Percentiles rank a stretch among this genome's conserved stretches.
phyloP scores from a whole-genome alignment of 768 basidiomycete genomes.

The Scleroderma citrinum region DNA sequence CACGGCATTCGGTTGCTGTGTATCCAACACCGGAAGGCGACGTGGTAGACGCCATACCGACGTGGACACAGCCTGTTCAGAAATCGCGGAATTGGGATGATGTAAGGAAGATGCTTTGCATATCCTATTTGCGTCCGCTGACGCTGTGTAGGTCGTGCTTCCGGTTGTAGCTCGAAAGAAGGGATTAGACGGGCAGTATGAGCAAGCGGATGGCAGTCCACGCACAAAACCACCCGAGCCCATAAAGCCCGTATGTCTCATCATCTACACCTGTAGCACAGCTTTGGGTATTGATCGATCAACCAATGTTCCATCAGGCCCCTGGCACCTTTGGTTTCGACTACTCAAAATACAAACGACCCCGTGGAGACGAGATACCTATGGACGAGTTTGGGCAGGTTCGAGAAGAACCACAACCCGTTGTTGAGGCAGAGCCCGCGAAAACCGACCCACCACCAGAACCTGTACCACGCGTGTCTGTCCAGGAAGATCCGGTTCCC shows the following conservation, averaged over 20 bases:
- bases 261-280: not conserved
- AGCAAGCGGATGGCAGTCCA: constrained; percentile 63
- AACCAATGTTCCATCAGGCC: constrained; percentile 39
- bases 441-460: constrained; percentile 1
- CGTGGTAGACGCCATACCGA: constrained; percentile 69
- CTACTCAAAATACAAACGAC: constrained; percentile 59
- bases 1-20: constrained; percentile 54
- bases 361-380: constrained; percentile 40
- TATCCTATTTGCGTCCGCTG: not conserved
- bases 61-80: constrained; percentile 72
- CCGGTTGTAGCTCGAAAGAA: constrained; percentile 83
- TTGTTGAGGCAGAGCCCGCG: not conserved
- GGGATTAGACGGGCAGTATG: constrained; percentile 66
- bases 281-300: constrained; percentile 3
- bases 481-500: constrained; percentile 21
- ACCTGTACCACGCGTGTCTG: constrained; percentile 13
- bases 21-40: constrained; percentile 60
- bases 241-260: constrained; percentile 52
- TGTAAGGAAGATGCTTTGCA: constrained; percentile 33
- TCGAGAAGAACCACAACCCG: constrained; percentile 20
- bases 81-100: constrained; percentile 81
- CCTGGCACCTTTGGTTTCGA: constrained; percentile 83
- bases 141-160: constrained; percentile 58
- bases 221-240: constrained; percentile 41
- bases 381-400: constrained; percentile 63